These are phyloP conservation scores for Cryphonectria carpinicola DNA, from an alignment of 2,329 filamentous ascomycete species.

Conservation along the genomic window DNA sequence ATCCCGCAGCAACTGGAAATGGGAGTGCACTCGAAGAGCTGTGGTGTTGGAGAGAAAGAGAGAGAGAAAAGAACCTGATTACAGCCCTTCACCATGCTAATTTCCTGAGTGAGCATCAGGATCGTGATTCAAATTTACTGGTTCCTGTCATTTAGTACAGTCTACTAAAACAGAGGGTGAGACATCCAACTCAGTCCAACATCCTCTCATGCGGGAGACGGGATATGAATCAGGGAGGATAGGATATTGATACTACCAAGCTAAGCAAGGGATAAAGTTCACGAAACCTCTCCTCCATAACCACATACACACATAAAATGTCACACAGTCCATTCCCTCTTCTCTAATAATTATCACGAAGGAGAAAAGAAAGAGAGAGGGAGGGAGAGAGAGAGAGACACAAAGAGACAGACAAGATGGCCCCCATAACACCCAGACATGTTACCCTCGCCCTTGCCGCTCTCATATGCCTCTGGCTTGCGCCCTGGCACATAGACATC, in stretches of 20 bases:
- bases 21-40: background rate
- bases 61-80: too few species aligned
- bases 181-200: background rate
- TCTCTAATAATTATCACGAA: background rate
- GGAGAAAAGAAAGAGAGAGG: too few species aligned
- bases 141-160: too few species aligned
- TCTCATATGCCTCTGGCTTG: background rate
- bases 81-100: too few species aligned
- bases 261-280: background rate
- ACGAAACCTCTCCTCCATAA: background rate
- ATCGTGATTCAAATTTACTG: too few species aligned
- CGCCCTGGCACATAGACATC: background rate
- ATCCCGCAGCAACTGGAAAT: too few species aligned
- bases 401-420: background rate
- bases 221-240: background rate
- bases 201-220: background rate
- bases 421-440: background rate
- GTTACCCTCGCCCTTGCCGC: background rate
- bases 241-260: background rate
- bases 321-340: background rate
- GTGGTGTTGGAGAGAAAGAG: too few species aligned
- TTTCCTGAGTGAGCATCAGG: too few species aligned
- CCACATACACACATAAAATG: background rate
- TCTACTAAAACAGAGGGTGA: background rate
- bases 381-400: background rate